Evolutionary conservation across 2,329 filamentous ascomycete species (phyloP), one percentile per base, ranked within the genome.

Genomic region (Cadophora gregata): DNA sequence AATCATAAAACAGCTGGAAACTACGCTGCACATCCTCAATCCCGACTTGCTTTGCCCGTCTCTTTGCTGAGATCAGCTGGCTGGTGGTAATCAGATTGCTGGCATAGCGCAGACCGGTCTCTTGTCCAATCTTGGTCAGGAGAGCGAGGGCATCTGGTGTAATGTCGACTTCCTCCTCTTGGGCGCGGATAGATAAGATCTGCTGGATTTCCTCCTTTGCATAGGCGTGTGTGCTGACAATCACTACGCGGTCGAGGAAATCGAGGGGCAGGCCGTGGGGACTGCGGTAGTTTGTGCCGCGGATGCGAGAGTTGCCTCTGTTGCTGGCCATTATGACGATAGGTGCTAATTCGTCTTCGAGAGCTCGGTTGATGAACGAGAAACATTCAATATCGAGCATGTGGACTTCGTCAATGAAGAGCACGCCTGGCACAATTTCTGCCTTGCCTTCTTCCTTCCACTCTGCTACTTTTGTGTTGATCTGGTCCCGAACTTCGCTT

Each of bases 301-400:
- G 89, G 76, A 99, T 97, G 72, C 91, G 90, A 45, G 96, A 92
- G 79, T 93, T 88, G 71, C 96, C 96, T 67, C 96, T 87, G 83
- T 99, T 99, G 85, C 92, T 97, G 63, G 96, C 96, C 96, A 99
- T 99, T 81, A 99, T 99, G 79, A 99, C 94, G 71, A 99, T 94
- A 47, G 96, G 96, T 1, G 96, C 93, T 36, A 99, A 86, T 75
- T 98, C 93, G 68, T 94, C 93, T 81, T 99, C 96, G 53, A 99
- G 85, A 0, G 96, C 96, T 62, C 96, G 92, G 83, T 99, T 99
- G 84, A 99, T 91, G 83, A 97, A 99, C 53, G 93, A 96, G 84
- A 97, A 99, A 83, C 95, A 98, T 80, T 99, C 96, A 71, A 98
- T 97, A 79, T 99, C 96, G 66, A 99, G 91, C 95, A 99, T 98